Base-by-base conservation (phyloP, 2,329 filamentous ascomycete genomes). In the Trichophyton mentagrophytes region DNA sequence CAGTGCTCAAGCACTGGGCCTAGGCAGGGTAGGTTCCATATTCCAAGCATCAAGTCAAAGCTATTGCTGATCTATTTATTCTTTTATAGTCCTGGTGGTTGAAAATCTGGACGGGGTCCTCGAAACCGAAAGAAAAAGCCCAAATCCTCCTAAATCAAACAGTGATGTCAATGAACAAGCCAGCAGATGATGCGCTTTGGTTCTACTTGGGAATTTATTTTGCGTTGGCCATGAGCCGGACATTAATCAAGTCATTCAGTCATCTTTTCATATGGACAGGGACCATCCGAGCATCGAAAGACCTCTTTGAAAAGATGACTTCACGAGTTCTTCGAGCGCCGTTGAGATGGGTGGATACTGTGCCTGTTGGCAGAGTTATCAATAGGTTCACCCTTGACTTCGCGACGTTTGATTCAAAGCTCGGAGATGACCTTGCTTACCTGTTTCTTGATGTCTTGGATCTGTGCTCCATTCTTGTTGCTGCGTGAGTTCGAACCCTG, bases 371-470 rank as follows among this genome's bases (percentile, higher is more conserved):
- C 0, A 84, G 91, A 55, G 77, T 96, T 63, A 96, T 96, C 88
- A 96, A 96, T 71, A 83, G 91, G 6, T 79, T 96, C 63, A 95
- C 90, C 0, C 89, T 89, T 1, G 90, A 96, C 68, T 93, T 96
- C 74, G 88, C 88, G 30, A 91, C 89, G 57, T 82, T 96, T 0
- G 91, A 96, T 68, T 60, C 47, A 17, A 36, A 55, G 11, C 58
- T 60, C 15, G 47, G 46, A 15, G 46, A 53, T 17, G 44, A 51
- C 33, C 42, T 42, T 11, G 58, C 46, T 2, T 60, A 60, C 27
- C 13, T 60, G 9, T 42, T 60, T 17, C 36, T 53, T 0, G 30
- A 55, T 20, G n/a, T 60, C n/a, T 33, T 60, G 7, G 47, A 46
- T 40, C 22, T 60, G 13, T 20, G 36, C 13, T 51, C 36, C 3